Percentiles rank a stretch among this genome's conserved stretches.
Conservation (phyloP, 2,329 filamentous ascomycete species). For the Akanthomyces uredinophilus region DNA sequence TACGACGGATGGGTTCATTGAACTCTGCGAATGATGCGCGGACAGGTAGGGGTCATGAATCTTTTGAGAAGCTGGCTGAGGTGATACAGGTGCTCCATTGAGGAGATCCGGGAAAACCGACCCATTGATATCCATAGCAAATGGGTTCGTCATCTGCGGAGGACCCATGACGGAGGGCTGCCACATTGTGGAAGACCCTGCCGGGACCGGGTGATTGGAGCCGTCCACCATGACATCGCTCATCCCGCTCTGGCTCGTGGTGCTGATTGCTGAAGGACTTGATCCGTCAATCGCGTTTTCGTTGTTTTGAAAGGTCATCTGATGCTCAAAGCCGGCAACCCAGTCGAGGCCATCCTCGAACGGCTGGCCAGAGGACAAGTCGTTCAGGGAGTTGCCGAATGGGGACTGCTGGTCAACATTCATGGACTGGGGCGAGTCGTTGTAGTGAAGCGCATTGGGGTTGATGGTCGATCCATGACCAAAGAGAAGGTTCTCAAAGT, state of each 20-base stretch:
- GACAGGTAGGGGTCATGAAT: slow-evolving; percentile 73
- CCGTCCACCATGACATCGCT: slow-evolving; percentile 91
- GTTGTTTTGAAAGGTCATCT: slow-evolving; percentile 64
- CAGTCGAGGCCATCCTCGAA: slow-evolving; percentile 80
- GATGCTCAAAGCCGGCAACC: slow-evolving; percentile 73
- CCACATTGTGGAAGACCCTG: slow-evolving; percentile 58
- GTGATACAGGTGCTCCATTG: slow-evolving; percentile 67
- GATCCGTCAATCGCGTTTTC: slow-evolving; percentile 87
- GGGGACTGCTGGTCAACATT: slow-evolving; percentile 57
- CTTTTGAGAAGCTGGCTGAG: slow-evolving; percentile 67
- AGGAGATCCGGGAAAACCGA: slow-evolving; percentile 74
- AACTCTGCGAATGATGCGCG: slow-evolving; percentile 67
- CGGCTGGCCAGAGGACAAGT: slow-evolving; percentile 52
- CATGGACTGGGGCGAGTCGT: slow-evolving; percentile 66
- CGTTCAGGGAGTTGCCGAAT: slow-evolving; percentile 52
- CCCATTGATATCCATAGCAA: slow-evolving; percentile 68
- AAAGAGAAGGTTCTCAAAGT: slow-evolving; percentile 65
- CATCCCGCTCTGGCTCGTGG: slow-evolving; percentile 83
- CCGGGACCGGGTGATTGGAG: slow-evolving; percentile 56
- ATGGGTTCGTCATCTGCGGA: slow-evolving; percentile 62
- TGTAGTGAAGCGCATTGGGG: slow-evolving; percentile 75
- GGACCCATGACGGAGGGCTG: slow-evolving; percentile 65
- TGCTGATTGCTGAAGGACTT: slow-evolving; percentile 93
- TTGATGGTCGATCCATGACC: slow-evolving; percentile 63
- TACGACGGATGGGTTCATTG: slow-evolving; percentile 67